Evolutionary conservation across 495 filamentous ascomycete species (phyloP).

Genomic region (Saxophila tyrrhenica): DNA sequence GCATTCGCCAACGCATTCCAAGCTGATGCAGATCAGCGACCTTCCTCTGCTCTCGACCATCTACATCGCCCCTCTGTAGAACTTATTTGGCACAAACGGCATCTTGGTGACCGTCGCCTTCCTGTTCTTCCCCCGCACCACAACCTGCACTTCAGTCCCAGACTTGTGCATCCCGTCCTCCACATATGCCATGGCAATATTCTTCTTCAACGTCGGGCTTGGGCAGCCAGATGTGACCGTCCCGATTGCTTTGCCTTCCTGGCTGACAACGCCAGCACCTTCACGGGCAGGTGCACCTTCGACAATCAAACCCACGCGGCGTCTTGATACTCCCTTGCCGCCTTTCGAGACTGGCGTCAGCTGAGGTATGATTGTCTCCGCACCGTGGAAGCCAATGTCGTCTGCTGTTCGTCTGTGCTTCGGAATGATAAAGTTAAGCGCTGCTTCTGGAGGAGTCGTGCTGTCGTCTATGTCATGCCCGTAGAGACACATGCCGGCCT

Average conservation of each 20-base stretch:
- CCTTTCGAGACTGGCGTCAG: conserved; percentile 56
- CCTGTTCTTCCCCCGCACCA: conserved; percentile 70
- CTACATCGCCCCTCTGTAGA: conserved; percentile 30
- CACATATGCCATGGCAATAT: conserved; percentile 95
- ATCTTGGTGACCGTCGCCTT: conserved; percentile 78
- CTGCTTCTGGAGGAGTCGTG: conserved; percentile 78
- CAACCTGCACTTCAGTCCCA: conserved; percentile 70
- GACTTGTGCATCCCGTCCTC: conserved; percentile 71
- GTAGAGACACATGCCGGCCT: conserved; percentile 97
- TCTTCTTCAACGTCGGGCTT: conserved; percentile 69
- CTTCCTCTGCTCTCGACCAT: too few species aligned
- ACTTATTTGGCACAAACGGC: conserved; percentile 84
- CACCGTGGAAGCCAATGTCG: conserved; percentile 56
- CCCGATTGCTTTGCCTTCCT: conserved; percentile 46
- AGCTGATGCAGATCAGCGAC: too few species aligned
- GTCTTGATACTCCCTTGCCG: conserved; percentile 51
- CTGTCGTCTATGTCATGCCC: conserved; percentile 89
- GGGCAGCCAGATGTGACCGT: conserved; percentile 85
- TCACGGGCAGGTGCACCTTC: conserved; percentile 85
- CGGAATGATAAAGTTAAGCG: conserved; percentile 74
- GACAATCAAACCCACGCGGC: conserved; percentile 71
- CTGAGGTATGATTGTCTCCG: conserved; percentile 58
- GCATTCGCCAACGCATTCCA: too few species aligned
- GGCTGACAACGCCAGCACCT: conserved; percentile 65
- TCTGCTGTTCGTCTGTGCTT: conserved; percentile 53